Evolutionary conservation across 371 early-diverging fungal species (phyloP).

Genomic region (Mucor lusitanicus): DNA sequence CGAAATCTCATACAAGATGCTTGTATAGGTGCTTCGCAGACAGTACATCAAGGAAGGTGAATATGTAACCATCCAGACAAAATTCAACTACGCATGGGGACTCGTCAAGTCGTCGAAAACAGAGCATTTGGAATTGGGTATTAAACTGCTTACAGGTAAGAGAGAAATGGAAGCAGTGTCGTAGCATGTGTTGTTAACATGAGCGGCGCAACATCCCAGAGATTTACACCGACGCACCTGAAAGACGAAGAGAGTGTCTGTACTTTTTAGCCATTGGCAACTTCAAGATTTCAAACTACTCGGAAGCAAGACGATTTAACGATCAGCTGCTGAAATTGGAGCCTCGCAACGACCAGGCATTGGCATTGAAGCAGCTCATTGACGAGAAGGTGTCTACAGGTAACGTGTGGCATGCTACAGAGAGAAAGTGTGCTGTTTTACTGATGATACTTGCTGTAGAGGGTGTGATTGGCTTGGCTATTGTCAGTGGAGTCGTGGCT

Average conservation of each 20-base stretch:
- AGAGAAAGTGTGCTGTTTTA: neutral
- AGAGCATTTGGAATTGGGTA: slow-evolving; percentile 74
- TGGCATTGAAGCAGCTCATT: slow-evolving; percentile 72
- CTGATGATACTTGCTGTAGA: slow-evolving; percentile 18
- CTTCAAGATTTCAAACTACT: slow-evolving; percentile 86
- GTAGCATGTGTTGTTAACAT: neutral
- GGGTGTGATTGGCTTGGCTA: slow-evolving; percentile 92
- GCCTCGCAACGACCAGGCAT: slow-evolving; percentile 84
- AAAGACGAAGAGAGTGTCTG: slow-evolving; percentile 90
- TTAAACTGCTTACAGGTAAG: slow-evolving; percentile 76
- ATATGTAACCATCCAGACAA: slow-evolving; percentile 79
- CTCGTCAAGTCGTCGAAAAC: slow-evolving; percentile 70
- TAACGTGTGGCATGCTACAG: slow-evolving; percentile 28
- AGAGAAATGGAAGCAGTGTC: no score
- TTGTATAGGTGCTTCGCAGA: slow-evolving; percentile 61
- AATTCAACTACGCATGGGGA: slow-evolving; percentile 97
- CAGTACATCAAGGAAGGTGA: slow-evolving; percentile 74
- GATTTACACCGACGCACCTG: slow-evolving; percentile 81
- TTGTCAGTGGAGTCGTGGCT: slow-evolving; percentile 82
- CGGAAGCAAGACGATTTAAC: slow-evolving; percentile 77
- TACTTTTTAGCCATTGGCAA: slow-evolving; percentile 93
- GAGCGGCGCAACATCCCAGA: no score
- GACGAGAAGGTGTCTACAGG: slow-evolving; percentile 84
- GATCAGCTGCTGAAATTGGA: slow-evolving; percentile 80
- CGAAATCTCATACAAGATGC: neutral